A percentile compares a stretch with the other conserved stretches of the same genome.
These are phyloP conservation scores for Talaromyces nanjingensis DNA, from an alignment of 495 filamentous ascomycete genomes.

Conservation along the genomic window DNA sequence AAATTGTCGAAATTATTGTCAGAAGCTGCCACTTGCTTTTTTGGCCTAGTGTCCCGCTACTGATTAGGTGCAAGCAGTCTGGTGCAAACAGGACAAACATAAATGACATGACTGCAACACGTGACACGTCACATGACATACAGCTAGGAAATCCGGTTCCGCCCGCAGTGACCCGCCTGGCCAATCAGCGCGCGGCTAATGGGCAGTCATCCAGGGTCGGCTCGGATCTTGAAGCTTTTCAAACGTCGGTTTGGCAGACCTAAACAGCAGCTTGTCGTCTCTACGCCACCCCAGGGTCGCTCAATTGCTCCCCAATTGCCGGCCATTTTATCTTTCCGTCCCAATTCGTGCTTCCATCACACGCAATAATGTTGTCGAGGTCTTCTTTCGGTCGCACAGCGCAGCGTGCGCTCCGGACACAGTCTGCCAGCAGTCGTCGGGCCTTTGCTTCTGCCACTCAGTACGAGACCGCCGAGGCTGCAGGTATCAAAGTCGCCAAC, in stretches of 20 bases:
- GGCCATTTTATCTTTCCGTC: slow-evolving; percentile 18
- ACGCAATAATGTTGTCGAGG: slow-evolving; percentile 76
- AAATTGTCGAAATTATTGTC: neutral
- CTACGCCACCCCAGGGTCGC: slow-evolving; percentile 21
- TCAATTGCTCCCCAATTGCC: slow-evolving; percentile 41
- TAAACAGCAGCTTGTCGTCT: slow-evolving; percentile 15
- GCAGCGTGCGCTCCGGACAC: slow-evolving; percentile 64
- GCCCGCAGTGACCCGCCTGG: slow-evolving; percentile 32
- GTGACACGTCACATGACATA: slow-evolving; percentile 9
- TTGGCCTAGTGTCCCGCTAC: neutral
- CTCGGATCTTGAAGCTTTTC: slow-evolving; percentile 47
- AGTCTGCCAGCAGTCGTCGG: slow-evolving; percentile 50
- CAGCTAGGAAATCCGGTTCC: slow-evolving; percentile 36
- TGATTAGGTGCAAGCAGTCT: too few relatives aligned
- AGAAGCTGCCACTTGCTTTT: slow-evolving; percentile 7
- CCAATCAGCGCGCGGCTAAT: slow-evolving; percentile 40
- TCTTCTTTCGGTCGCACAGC: slow-evolving; percentile 70
- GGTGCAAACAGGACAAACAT: neutral
- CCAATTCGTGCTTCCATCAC: slow-evolving; percentile 33
- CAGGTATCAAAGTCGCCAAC: slow-evolving; percentile 84
- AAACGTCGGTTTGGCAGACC: slow-evolving; percentile 22
- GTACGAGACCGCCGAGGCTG: slow-evolving; percentile 79
- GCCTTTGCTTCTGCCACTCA: slow-evolving; percentile 79
- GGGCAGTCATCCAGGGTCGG: slow-evolving; percentile 18
- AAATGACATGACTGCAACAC: neutral